These are phyloP conservation scores for Letharia columbiana DNA, from an alignment of 495 filamentous ascomycete species.

Conservation along the genomic window DNA sequence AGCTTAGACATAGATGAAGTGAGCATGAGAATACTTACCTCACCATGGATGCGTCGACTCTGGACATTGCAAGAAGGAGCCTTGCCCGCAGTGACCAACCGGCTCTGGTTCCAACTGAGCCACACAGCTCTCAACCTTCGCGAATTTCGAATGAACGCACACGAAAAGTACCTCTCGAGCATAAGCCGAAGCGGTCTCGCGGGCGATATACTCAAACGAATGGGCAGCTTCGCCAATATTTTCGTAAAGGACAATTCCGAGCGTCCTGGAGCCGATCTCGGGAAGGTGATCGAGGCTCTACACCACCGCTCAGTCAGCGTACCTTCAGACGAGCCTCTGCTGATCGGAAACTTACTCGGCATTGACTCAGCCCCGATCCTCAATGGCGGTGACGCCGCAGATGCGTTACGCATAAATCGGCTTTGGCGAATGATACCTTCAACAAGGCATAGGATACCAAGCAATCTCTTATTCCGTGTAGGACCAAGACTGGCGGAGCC, in stretches of 20 bases:
- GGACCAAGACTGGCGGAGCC: constrained; percentile 12
- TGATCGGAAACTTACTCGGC: constrained; percentile 13
- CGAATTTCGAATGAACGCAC: not conserved
- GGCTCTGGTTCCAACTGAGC: constrained; percentile 15
- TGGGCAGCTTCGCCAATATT: not conserved
- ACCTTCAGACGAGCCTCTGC: constrained; percentile 8
- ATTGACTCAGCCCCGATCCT: constrained; percentile 9
- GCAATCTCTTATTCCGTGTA: constrained; percentile 3
- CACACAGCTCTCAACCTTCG: constrained; percentile 3
- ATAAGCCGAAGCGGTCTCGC: constrained; percentile 6
- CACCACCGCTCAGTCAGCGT: constrained; percentile 16
- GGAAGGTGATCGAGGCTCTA: not conserved
- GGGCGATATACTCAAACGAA: not conserved
- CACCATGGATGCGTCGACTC: constrained; percentile 9
- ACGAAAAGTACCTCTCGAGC: not conserved
- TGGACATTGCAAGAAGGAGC: constrained; percentile 16
- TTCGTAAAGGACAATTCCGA: not conserved
- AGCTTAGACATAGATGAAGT: not conserved
- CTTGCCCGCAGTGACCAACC: not conserved
- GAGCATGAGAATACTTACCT: not conserved
- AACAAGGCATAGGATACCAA: constrained; percentile 2
- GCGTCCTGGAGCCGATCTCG: not conserved
- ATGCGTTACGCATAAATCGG: not conserved
- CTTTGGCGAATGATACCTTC: not conserved
- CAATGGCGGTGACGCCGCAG: constrained; percentile 2